Percentiles rank a stretch among this genome's conserved stretches.
Evolutionary conservation across 2,329 filamentous ascomycete species (phyloP).

Genomic region (Huntiella decipiens): DNA sequence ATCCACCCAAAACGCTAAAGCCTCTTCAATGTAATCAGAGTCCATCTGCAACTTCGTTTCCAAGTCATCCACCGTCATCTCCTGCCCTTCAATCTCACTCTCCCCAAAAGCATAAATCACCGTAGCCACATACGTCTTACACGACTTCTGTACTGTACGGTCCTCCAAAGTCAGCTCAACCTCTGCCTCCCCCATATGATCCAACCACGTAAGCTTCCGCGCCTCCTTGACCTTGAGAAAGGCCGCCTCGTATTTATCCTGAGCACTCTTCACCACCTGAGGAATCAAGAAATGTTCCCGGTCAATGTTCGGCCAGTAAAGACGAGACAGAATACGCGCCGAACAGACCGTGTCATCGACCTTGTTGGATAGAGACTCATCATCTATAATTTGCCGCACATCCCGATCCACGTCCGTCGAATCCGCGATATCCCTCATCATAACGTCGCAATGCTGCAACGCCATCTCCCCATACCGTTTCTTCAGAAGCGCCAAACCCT

Average conservation of each 20-base stretch:
- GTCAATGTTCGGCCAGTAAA: constrained; percentile 74
- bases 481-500: constrained; percentile 73
- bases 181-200: constrained; percentile 59
- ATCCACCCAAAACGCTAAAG: constrained; percentile 52
- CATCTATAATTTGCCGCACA: constrained; percentile 5
- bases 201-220: constrained; percentile 75
- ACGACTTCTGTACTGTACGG: constrained; percentile 51
- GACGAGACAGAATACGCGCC: constrained; percentile 71
- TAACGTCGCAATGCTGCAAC: constrained; percentile 87
- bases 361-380: neutral
- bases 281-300: constrained; percentile 51
- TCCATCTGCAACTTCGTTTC: constrained; percentile 49
- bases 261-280: constrained; percentile 34
- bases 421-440: constrained; percentile 84
- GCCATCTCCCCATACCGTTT: constrained; percentile 69
- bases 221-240: constrained; percentile 68
- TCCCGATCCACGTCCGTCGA: constrained; percentile 49
- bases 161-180: constrained; percentile 73
- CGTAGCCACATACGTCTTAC: constrained; percentile 69
- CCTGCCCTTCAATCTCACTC: constrained; percentile 21
- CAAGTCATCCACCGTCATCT: constrained; percentile 27
- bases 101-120: constrained; percentile 60
- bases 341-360: constrained; percentile 29
- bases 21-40: constrained; percentile 47
- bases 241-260: constrained; percentile 50